Percentiles rank a stretch among this genome's conserved stretches.
Conservation (phyloP, 2,329 filamentous ascomycete genomes). For the Diplodia seriata region DNA sequence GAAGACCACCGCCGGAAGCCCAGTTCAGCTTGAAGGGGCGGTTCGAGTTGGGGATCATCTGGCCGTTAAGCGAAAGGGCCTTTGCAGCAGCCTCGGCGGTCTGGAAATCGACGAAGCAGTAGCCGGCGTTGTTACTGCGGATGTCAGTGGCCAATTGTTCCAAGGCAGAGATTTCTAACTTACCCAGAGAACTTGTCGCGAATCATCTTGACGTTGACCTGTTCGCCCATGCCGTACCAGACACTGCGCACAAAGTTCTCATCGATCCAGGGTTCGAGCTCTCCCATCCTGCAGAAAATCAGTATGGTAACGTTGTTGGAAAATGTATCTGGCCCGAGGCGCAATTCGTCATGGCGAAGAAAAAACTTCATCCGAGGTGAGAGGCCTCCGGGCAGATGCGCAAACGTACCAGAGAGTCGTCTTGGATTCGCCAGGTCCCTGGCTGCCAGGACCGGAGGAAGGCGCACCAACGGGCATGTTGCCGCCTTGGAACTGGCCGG, state of each 20-base stretch:
- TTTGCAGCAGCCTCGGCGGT: slow-evolving; percentile 85
- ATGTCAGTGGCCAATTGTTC: slow-evolving; percentile 41
- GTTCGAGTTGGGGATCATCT: slow-evolving; percentile 88
- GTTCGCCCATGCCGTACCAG: slow-evolving; percentile 91
- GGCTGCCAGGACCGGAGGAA: slow-evolving; percentile 45
- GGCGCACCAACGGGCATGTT: slow-evolving; percentile 52
- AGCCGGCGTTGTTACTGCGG: slow-evolving; percentile 91
- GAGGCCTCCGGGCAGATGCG: slow-evolving; percentile 6
- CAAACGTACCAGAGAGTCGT: slow-evolving; percentile 60
- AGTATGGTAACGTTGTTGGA: slow-evolving; percentile 13
- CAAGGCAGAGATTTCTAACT: slow-evolving; percentile 41
- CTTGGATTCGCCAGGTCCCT: slow-evolving; percentile 53
- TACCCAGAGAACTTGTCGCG: slow-evolving; percentile 99
- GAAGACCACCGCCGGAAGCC: slow-evolving; percentile 94
- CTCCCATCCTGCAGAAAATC: slow-evolving; percentile 81
- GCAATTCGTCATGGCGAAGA: slow-evolving; percentile 13
- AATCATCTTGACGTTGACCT: slow-evolving; percentile 99
- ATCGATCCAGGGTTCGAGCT: slow-evolving; percentile 98
- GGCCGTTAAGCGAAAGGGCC: slow-evolving; percentile 88
- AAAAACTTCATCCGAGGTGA: slow-evolving; percentile 23
- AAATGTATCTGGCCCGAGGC: background rate
- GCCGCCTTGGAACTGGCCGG: slow-evolving; percentile 57
- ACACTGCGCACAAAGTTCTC: slow-evolving; percentile 98
- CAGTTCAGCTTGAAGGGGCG: slow-evolving; percentile 99
- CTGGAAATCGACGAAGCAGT: slow-evolving; percentile 96